These are phyloP conservation scores for Fusarium sp. DNA, from an alignment of 2,329 filamentous ascomycete species.

Conservation along the genomic window DNA sequence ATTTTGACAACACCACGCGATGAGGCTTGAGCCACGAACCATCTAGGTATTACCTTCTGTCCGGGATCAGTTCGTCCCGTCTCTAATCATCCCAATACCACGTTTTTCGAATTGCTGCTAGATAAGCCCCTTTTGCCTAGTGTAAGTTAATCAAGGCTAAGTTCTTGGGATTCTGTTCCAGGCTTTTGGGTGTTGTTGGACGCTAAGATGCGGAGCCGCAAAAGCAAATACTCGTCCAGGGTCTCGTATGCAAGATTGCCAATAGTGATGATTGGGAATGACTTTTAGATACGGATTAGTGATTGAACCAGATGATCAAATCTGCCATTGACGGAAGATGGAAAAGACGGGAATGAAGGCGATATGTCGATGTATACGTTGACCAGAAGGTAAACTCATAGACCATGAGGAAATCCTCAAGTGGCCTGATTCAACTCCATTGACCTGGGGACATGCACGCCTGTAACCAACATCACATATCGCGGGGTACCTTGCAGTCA, in stretches of 20 bases:
- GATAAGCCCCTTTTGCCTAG: not conserved
- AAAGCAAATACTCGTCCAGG: conserved; percentile 7
- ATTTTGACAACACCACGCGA: not conserved
- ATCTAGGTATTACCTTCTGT: not conserved
- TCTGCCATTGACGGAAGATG: fast-evolving
- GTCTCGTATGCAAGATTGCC: not conserved
- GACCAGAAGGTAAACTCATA: not conserved
- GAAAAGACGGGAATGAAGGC: not conserved
- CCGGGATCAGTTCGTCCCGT: not conserved
- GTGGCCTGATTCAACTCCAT: not conserved
- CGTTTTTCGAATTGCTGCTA: not conserved
- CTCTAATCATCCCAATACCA: conserved; percentile 6
- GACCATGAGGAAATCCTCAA: too few species aligned
- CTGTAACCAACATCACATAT: not conserved
- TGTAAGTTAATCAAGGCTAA: not conserved
- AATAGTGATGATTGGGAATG: not conserved
- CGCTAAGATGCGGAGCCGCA: conserved; percentile 30
- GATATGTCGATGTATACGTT: not conserved
- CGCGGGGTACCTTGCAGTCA: not conserved
- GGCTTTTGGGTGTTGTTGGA: not conserved
- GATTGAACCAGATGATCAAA: not conserved
- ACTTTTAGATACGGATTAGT: not conserved
- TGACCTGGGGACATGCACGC: not conserved
- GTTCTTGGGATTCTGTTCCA: not conserved
- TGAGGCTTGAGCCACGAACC: not conserved